Evolutionary conservation across 2,329 filamentous ascomycete species (phyloP), one percentile per base, ranked within the genome.

Genomic region (Clonostachys byssicola): DNA sequence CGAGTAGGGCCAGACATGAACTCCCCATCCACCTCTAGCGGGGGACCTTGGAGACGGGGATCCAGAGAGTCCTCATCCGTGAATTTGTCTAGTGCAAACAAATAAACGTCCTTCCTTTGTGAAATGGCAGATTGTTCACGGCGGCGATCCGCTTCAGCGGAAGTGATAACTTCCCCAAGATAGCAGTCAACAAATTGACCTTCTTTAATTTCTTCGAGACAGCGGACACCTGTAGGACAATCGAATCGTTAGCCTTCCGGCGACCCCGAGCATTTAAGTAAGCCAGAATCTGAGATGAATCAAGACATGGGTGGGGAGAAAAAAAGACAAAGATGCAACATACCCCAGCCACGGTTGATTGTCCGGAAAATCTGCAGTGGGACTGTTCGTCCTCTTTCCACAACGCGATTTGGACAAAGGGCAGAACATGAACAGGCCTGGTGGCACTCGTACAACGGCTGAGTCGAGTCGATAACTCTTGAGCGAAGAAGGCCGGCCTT

Each of bases 71-170:
- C 55, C 0, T 73, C 67, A 47, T 86, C 77, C 1, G 73, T 79
- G 60, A 92, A 92, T 60, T 94, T 94, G 70, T 95, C 89, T 2
- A 95, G 79, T 2, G 78, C 82, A 62, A 92, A 94, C 2, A 94
- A 75, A 55, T 94, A 94, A 0, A 87, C 82, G 18, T 88, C 83
- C 56, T 92, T 92, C n/a, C 75, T 74, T 49, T 80, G 73, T 0
- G 77, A 76, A 4, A 78, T 65, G 33, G 72, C 70, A 3, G 81
- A 77, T 1, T 71, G 66, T 2, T 71, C 68, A 7, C 88, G 84
- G 4, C 89, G 82, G 2, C 72, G 69, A 14, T 83, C 75, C 0
- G 89, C 87, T 65, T 92, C 83, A 3, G 63, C 55, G 0, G 75
- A 71, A 2, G 81, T 84, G 55, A 88, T 83, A 48, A 87, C 72